Base-by-base conservation (phyloP, 2,329 filamentous ascomycete genomes). In the Hymenotorrendiella dingleyae region DNA sequence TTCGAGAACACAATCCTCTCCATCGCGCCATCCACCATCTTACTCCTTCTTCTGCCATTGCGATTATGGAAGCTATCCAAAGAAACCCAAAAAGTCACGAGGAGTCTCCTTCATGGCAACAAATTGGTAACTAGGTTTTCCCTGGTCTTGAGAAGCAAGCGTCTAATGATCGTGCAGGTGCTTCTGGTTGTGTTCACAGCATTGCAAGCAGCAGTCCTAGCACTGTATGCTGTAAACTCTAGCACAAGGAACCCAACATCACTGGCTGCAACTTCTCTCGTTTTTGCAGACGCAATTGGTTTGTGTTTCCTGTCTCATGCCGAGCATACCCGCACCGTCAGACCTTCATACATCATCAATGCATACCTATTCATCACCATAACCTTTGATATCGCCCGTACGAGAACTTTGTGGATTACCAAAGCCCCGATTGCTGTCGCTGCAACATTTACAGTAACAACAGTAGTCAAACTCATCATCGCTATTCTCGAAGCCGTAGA, bases 101-200 rank as follows among this genome's bases (percentile, higher is more conserved):
- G 22, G 14, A 46, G 40, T 17, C 20, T 40, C 14, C 34, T 46
- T 3, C 30, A 43, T 37, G 27, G 40, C 7, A 43, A 43, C 26
- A 49, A 49, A 23, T 39, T 49, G 19, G 46, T 49, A 39, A n/a
- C n/a, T n/a, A n/a, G n/a, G n/a, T n/a, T n/a, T n/a, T n/a, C n/a
- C n/a, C n/a, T n/a, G n/a, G n/a, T n/a, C n/a, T n/a, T n/a, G n/a
- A n/a, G n/a, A n/a, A n/a, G n/a, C n/a, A n/a, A n/a, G n/a, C n/a
- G n/a, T n/a, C n/a, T n/a, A n/a, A n/a, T n/a, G n/a, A n/a, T n/a
- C 29, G 12, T 44, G 3, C 42, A 65, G 46, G 43, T 65, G 3
- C 46, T 62, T 17, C 26, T 49, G 7, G 23, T 21, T 1, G 14
- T 49, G 1, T 47, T 44, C 29, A 41, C 33, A 22, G 27, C 23